Percentiles rank a stretch among this genome's conserved stretches.
Evolutionary conservation across 2,329 filamentous ascomycete species (phyloP).

Genomic region (Xylariaceae sp.): DNA sequence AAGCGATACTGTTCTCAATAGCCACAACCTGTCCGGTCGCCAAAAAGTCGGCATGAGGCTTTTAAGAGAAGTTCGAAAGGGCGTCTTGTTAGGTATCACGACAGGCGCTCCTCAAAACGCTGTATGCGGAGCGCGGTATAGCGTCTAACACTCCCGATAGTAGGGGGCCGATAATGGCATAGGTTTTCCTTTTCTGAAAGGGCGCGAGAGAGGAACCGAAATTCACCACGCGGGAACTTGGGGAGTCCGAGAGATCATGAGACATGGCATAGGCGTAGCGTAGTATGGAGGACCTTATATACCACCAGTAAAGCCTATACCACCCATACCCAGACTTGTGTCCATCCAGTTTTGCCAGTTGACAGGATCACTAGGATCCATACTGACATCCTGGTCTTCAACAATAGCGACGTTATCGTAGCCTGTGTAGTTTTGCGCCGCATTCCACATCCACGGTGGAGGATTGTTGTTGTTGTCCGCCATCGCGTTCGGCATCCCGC

Average conservation of each 20-base stretch:
- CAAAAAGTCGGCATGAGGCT: too few relatives aligned
- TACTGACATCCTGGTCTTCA: constrained; percentile 29
- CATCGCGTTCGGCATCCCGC: constrained; percentile 3
- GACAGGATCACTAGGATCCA: constrained; percentile 37
- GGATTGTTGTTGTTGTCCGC: constrained; percentile 32
- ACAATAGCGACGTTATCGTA: constrained; percentile 28
- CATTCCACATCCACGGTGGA: constrained; percentile 41
- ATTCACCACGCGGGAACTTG: neutral
- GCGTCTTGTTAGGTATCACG: too few relatives aligned
- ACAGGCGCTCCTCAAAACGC: too few relatives aligned
- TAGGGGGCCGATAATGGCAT: too few relatives aligned
- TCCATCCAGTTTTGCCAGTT: constrained; percentile 45
- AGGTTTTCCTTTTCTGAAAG: neutral
- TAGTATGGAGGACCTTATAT: constrained; percentile 17
- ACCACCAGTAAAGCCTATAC: constrained; percentile 29
- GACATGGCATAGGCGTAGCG: neutral
- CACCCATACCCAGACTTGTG: constrained; percentile 26
- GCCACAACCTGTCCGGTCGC: too few relatives aligned
- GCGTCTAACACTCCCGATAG: too few relatives aligned
- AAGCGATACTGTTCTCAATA: too few relatives aligned
- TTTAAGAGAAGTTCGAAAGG: too few relatives aligned
- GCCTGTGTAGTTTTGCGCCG: constrained; percentile 13
- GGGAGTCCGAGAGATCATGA: neutral
- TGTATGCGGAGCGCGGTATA: too few relatives aligned
- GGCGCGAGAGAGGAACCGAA: too few relatives aligned